These are phyloP conservation scores for Corchorus olitorius DNA, from an alignment of 345 rosid genomes.

Conservation along the genomic window DNA sequence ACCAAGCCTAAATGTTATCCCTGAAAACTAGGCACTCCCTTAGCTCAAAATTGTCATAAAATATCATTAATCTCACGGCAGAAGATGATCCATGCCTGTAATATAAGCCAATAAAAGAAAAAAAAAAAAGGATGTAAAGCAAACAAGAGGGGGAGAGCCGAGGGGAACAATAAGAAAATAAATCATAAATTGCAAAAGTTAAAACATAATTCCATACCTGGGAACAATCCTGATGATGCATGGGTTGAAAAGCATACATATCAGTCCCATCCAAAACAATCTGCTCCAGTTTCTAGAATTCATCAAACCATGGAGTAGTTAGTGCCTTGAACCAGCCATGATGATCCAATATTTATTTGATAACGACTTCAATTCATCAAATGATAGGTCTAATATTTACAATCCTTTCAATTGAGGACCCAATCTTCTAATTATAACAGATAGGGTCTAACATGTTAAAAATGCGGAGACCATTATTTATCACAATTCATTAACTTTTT, in stretches of 20 bases:
- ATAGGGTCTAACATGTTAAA: no score
- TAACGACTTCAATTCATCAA: not conserved
- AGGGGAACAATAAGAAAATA: not conserved
- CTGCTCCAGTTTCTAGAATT: constrained; percentile 60
- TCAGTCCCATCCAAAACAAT: constrained; percentile 67
- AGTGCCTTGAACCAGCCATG: constrained; percentile 11
- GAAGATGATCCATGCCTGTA: constrained; percentile 4
- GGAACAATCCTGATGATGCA: constrained; percentile 88
- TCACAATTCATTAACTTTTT: no score
- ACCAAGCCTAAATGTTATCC: constrained; percentile 7
- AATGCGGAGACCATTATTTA: no score
- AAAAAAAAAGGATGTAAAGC: not conserved
- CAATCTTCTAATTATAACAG: no score
- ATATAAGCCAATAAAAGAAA: not conserved
- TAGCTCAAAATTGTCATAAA: not conserved
- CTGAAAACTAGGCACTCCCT: not conserved
- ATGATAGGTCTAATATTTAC: no score
- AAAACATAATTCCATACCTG: constrained; percentile 52
- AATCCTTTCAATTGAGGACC: no score
- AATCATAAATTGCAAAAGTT: not conserved
- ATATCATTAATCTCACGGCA: no score
- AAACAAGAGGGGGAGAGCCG: not conserved
- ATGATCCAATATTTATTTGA: not conserved
- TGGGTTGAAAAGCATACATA: constrained; percentile 69
- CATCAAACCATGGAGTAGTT: constrained; percentile 28